Conservation (phyloP, 2,329 filamentous ascomycete genomes). For the Fusarium sp. region DNA sequence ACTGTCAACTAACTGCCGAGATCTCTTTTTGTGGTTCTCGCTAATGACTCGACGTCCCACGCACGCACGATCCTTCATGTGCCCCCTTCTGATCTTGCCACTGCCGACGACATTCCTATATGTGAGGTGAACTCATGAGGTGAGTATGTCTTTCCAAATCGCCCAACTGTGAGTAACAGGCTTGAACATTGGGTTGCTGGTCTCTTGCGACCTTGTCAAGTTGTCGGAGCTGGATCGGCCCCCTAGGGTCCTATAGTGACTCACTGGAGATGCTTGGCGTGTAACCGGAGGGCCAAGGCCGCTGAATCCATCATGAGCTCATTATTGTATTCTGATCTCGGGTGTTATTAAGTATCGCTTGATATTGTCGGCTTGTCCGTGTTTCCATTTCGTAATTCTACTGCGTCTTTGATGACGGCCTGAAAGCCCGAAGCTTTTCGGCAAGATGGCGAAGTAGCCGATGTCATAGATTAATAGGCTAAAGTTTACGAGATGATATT, state of each 20-base stretch:
- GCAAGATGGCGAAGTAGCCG: no score
- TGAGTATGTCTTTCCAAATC: neutral
- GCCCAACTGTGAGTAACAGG: neutral
- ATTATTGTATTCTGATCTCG: neutral
- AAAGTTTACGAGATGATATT: no score
- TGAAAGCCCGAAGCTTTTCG: no score
- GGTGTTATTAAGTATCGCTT: neutral
- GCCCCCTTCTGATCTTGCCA: neutral
- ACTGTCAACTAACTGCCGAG: neutral
- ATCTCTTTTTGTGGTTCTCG: neutral
- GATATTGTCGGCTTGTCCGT: neutral
- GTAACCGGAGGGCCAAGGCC: neutral
- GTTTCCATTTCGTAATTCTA: neutral
- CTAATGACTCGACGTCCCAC: neutral
- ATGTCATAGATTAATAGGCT: no score
- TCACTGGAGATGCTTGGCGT: neutral
- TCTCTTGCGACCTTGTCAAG: neutral
- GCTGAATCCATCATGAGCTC: neutral
- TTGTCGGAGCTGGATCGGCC: neutral
- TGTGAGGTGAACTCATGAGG: neutral
- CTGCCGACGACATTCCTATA: neutral
- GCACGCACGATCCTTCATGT: neutral
- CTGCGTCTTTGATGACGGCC: neutral
- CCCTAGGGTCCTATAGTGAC: neutral
- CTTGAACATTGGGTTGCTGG: neutral